Evolutionary conservation across 139 green algal genomes (phyloP).

Genomic region (Volvox reticuliferus): DNA sequence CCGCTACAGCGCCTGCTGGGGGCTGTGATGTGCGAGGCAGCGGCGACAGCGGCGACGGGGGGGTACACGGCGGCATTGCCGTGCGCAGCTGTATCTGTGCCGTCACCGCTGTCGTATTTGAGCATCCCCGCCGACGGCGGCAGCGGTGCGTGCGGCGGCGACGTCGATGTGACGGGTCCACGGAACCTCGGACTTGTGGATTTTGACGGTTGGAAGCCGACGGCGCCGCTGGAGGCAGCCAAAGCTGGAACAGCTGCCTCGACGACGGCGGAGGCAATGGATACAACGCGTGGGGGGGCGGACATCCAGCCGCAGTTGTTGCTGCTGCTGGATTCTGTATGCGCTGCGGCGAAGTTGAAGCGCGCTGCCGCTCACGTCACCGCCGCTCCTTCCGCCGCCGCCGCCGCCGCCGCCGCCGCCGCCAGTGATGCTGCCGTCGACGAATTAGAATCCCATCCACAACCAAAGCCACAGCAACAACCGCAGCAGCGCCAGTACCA

Average conservation of each 20-base stretch:
- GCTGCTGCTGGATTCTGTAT: neutral
- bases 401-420: neutral
- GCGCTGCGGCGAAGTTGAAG: neutral
- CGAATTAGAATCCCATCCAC: too few relatives aligned
- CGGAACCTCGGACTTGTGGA: too few relatives aligned
- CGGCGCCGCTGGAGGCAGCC: neutral
- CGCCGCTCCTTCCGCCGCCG: neutral
- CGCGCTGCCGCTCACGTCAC: neutral
- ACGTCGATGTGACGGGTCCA: too few relatives aligned
- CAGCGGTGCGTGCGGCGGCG: too few relatives aligned
- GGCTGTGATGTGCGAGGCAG: neutral
- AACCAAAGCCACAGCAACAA: too few relatives aligned
- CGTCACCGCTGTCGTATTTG: neutral
- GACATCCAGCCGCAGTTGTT: neutral
- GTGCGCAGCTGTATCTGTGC: neutral
- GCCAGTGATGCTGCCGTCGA: too few relatives aligned
- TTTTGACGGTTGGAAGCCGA: too few relatives aligned
- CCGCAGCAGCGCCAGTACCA: neutral
- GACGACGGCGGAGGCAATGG: neutral
- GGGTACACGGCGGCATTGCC: too few relatives aligned
- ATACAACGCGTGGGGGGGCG: neutral
- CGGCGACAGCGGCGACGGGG: neutral
- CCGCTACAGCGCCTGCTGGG: neutral
- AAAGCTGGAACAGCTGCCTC: neutral
- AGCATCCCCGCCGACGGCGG: neutral